These are phyloP conservation scores for Trichoderma sp. DNA, from an alignment of 2,329 filamentous ascomycete species.

Conservation along the genomic window DNA sequence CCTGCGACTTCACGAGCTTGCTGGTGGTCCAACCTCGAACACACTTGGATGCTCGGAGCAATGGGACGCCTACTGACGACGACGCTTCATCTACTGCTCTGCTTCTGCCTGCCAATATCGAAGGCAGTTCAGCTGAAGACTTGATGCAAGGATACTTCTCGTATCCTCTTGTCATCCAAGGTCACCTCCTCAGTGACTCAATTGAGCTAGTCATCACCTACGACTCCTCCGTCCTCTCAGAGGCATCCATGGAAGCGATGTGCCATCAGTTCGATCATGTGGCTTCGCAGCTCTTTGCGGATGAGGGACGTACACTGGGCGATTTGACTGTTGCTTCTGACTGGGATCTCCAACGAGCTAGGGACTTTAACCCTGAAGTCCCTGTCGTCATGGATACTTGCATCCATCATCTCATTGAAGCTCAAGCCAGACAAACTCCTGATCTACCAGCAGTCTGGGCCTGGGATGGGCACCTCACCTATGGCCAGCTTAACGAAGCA, in stretches of 20 bases:
- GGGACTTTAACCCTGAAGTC: background rate
- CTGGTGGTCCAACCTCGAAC: conserved; percentile 18
- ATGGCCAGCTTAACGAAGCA: conserved; percentile 27
- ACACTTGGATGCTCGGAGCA: conserved; percentile 7
- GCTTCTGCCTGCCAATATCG: background rate
- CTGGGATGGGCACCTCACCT: conserved; percentile 34
- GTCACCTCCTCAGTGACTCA: background rate
- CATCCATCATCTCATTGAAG: conserved; percentile 15
- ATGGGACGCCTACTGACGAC: background rate
- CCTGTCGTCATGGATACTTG: conserved; percentile 15
- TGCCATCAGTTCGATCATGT: conserved; percentile 22
- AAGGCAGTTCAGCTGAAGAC: conserved; percentile 10
- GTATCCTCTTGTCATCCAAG: conserved; percentile 25
- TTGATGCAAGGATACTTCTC: conserved; percentile 24
- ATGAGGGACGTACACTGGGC: background rate
- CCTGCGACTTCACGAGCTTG: conserved; percentile 20
- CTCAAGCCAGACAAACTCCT: conserved; percentile 1
- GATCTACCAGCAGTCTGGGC: conserved; percentile 23
- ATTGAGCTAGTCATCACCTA: conserved; percentile 12
- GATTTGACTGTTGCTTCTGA: conserved; percentile 3
- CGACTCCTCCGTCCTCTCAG: conserved; percentile 9
- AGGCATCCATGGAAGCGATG: conserved; percentile 8
- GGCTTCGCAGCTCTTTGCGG: conserved; percentile 1
- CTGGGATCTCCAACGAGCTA: conserved; percentile 19
- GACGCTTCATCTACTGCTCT: background rate